Evolutionary conservation across 257 asterid species (phyloP).

Genomic region (Solanum phureja): DNA sequence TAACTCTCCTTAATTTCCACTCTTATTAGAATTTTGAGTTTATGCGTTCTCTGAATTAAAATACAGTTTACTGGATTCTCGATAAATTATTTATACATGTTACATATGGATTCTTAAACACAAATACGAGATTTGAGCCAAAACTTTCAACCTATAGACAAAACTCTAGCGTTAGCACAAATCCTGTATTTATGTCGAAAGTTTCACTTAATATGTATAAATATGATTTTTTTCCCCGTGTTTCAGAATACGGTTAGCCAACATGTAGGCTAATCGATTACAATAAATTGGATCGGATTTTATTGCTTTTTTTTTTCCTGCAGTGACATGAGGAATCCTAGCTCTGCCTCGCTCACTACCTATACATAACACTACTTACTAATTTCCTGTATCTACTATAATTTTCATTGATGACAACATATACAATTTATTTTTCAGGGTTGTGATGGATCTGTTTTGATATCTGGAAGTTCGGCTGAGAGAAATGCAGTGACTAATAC

Average conservation of each 20-base stretch:
- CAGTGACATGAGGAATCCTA: too few relatives aligned
- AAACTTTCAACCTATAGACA: background rate
- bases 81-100: background rate
- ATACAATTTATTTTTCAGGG: slow-evolving; percentile 26
- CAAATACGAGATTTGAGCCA: background rate
- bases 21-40: background rate
- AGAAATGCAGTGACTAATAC: slow-evolving; percentile 35
- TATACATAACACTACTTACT: background rate
- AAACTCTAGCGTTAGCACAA: background rate
- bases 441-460: slow-evolving; percentile 52
- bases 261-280: too few relatives aligned
- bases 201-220: background rate
- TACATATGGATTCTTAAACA: background rate
- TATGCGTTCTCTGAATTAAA: background rate
- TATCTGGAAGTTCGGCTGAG: slow-evolving; percentile 34
- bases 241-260: too few relatives aligned
- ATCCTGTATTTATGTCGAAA: background rate
- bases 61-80: background rate
- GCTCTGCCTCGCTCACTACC: too few relatives aligned
- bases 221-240: too few relatives aligned
- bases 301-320: too few relatives aligned
- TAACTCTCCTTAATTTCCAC: background rate
- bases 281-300: too few relatives aligned
- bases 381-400: background rate
- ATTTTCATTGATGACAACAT: too few relatives aligned